Base-by-base conservation (phyloP, 768 basidiomycete species). In the Russula virescens region DNA sequence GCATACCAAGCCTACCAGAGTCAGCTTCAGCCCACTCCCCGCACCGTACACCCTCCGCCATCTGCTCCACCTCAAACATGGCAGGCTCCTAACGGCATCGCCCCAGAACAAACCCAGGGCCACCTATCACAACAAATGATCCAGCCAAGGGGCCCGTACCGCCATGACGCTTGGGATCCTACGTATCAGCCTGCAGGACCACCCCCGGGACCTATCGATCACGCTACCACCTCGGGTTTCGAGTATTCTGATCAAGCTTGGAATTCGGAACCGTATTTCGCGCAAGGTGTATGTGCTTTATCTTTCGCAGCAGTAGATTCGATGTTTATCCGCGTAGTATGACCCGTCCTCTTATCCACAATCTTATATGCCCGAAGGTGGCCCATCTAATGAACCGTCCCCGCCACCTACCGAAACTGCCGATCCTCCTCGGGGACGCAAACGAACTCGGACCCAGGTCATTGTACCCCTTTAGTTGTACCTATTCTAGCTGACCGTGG, bases 101-200 rank as follows among this genome's bases (percentile, higher is more conserved):
- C 83, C 0, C 86, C 87, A 8, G 81, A 85, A 57, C 87, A 88
- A 66, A 82, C 85, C 0, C 87, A 81, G 66, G 72, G 83, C 5
- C 77, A 78, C 60, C 75, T 80, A 14, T 76, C 79, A 16, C 62
- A 60, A 66, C 64, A 62, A 31, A 68, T 70, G 26, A 69, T 70
- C 23, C 60, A 67, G 25, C 62, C 66, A 47, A 57, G 64, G 14
- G 69, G 63, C 16, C 61, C 69, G 10, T 70, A 64, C 53, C 64
- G 63, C 11, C 65, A 66, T 19, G 65, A 65, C 40, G 68, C 78
- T 6, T 88, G 88, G 87, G 81, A 81, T 54, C 77, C 72, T 7
- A 69, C 80, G 4, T 87, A 86, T 64, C 77, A 80, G 50, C 79
- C 79, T 35, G 9, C 66, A 38, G 62, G 73, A 43, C 67, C 72